Evolutionary conservation across 1,284 basidiomycete species (phyloP), one percentile per base, ranked within the genome.

Genomic region (Ustilago crameri): DNA sequence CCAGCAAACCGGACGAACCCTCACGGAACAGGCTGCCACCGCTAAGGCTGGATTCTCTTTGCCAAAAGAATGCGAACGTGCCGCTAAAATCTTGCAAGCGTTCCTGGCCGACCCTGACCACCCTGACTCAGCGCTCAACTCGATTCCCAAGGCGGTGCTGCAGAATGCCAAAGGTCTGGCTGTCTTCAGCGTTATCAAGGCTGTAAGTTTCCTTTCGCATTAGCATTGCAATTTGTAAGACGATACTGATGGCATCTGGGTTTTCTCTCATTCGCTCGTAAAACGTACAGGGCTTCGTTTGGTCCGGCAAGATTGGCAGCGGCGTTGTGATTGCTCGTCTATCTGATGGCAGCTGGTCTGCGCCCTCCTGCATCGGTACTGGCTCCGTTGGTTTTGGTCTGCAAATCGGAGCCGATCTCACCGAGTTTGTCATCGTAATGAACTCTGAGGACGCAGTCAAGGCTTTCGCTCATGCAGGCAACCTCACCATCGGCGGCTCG

Each of bases 291-390:
- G 94, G 95, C 2, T 97, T 97, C 85, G 89, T 97, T 57, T 96
- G 97, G 87, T 94, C 92, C 9, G 95, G 93, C 51, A 95, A 95
- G 85, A 93, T 93, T 1, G 95, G 95, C 35, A 93, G 92, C 0
- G 95, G 95, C 9, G 85, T 98, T 60, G 94, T 98, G 82, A 91
- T 97, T 78, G 93, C 95, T 10, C 90, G 96, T 17, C 88, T 98
- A 35, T 91, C 92, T 4, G 95, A 98, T 81, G 96, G 95, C 65
- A 94, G 92, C 20, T 98, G 95, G 95, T 94, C 92, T 46, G 95
- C 95, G 1, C 95, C 95, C 0, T 93, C 91, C 42, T 97, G 95
- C 85, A 96, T 98, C 82, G 95, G 93, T n/a, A 98, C 95, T 0
- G 95, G 93, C 23, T 74, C 76, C 1, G 84, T 96, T 5, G 95